These are phyloP conservation scores for Camillea tinctor DNA, from an alignment of 2,329 filamentous ascomycete species.

Conservation along the genomic window DNA sequence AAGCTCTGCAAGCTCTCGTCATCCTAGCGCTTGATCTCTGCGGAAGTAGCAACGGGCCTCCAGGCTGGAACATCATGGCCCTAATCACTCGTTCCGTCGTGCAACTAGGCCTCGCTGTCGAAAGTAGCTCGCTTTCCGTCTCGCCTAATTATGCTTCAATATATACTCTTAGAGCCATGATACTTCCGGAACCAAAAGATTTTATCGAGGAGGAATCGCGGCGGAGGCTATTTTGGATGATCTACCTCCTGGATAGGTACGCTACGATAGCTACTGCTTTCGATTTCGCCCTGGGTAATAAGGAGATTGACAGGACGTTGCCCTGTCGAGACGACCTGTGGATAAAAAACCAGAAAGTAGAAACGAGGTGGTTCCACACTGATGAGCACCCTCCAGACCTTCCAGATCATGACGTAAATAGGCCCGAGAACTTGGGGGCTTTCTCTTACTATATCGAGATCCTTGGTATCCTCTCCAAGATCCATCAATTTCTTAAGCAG, in stretches of 20 bases:
- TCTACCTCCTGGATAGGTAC: slow-evolving; percentile 86
- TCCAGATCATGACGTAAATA: slow-evolving; percentile 63
- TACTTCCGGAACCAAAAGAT: slow-evolving; percentile 76
- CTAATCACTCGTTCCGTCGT: slow-evolving; percentile 86
- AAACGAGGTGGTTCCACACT: slow-evolving; percentile 77
- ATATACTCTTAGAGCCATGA: slow-evolving; percentile 82
- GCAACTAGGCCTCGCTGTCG: slow-evolving; percentile 80
- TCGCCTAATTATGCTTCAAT: slow-evolving; percentile 81
- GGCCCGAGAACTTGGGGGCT: slow-evolving; percentile 78
- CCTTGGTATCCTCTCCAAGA: slow-evolving; percentile 79
- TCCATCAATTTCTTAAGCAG: slow-evolving; percentile 84
- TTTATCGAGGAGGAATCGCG: slow-evolving; percentile 90
- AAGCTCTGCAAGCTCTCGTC: slow-evolving; percentile 81
- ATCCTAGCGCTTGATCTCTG: slow-evolving; percentile 83
- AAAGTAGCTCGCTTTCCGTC: slow-evolving; percentile 75
- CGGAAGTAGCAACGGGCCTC: slow-evolving; percentile 84
- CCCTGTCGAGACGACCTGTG: slow-evolving; percentile 88
- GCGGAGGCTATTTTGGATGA: slow-evolving; percentile 88
- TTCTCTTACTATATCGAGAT: slow-evolving; percentile 93
- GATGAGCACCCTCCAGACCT: slow-evolving; percentile 42
- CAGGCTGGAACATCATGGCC: slow-evolving; percentile 88
- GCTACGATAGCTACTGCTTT: slow-evolving; percentile 90
- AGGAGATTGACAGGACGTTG: slow-evolving; percentile 82
- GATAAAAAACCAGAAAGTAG: slow-evolving; percentile 77
- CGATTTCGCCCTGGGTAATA: slow-evolving; percentile 85